A percentile compares a stretch with the other conserved stretches of the same genome.
Conservation (phyloP, 768 basidiomycete genomes). For the Austroboletus eburneus region DNA sequence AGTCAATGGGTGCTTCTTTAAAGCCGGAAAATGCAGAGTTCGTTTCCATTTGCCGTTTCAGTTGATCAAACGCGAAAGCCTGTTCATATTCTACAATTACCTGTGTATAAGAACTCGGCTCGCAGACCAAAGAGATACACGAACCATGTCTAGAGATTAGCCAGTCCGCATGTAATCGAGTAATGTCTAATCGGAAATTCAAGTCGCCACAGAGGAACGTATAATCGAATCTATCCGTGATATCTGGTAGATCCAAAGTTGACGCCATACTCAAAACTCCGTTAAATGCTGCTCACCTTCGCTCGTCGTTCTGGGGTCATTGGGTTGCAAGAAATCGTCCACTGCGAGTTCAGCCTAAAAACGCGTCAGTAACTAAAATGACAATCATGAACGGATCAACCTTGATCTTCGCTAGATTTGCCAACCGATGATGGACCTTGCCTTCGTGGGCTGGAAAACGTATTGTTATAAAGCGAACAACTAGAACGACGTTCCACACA, state of each 20-base stretch:
- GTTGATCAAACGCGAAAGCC: conserved; percentile 88
- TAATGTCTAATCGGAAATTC: conserved; percentile 87
- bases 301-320: conserved; percentile 61
- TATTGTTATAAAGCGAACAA: neutral
- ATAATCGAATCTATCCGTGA: conserved; percentile 86
- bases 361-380: conserved; percentile 2
- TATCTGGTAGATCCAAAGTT: conserved; percentile 38
- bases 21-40: conserved; percentile 73
- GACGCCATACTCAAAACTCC: neutral
- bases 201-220: conserved; percentile 88
- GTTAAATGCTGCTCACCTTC: conserved; percentile 49
- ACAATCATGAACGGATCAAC: conserved; percentile 29
- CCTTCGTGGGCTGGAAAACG: conserved; percentile 65
- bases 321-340: conserved; percentile 65
- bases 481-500: conserved; percentile 19
- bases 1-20: conserved; percentile 72
- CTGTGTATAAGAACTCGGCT: conserved; percentile 7
- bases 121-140: conserved; percentile 2
- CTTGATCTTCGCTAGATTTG: conserved; percentile 89
- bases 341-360: conserved; percentile 67
- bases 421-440: conserved; percentile 71
- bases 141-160: conserved; percentile 75
- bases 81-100: conserved; percentile 64
- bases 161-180: conserved; percentile 93
- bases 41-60: conserved; percentile 71